Evolutionary conservation across 1,139 yeast genomes (phyloP).

Genomic region (Hansenula lynferdii): DNA sequence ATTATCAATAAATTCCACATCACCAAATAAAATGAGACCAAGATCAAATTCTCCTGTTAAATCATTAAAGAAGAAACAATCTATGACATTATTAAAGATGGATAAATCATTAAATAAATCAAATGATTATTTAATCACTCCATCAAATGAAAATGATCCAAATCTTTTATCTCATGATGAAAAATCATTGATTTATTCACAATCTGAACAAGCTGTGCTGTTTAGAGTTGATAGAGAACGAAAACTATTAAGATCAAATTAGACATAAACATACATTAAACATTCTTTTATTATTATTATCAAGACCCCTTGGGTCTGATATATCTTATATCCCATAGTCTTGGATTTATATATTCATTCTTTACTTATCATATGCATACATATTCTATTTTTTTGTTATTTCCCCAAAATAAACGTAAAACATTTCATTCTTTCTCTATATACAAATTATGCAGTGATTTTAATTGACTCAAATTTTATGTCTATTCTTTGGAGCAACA

Average conservation of each 20-base stretch:
- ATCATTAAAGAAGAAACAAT: constrained; percentile 20
- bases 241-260: constrained; percentile 8
- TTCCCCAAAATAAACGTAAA: neutral
- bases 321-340: no score
- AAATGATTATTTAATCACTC: neutral
- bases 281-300: no score
- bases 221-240: constrained; percentile 21
- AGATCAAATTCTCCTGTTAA: constrained; percentile 20
- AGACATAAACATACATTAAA: no score
- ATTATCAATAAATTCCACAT: constrained; percentile 3
- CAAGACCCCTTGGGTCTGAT: no score
- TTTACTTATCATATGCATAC: neutral
- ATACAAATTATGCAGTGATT: constrained; percentile 4
- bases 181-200: constrained; percentile 8
- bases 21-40: constrained; percentile 17
- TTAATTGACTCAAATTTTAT: constrained; percentile 44
- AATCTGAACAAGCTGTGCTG: constrained; percentile 22
- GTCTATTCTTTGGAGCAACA: constrained; percentile 61
- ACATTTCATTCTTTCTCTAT: no score
- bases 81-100: constrained; percentile 22
- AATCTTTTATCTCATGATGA: constrained; percentile 16
- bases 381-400: neutral
- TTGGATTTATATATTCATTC: neutral
- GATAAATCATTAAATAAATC: constrained; percentile 15
- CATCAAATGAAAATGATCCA: constrained; percentile 6